Percentiles rank a stretch among this genome's conserved stretches.
Evolutionary conservation across 2,329 filamentous ascomycete species (phyloP).

Genomic region (Diplodia intermedia): DNA sequence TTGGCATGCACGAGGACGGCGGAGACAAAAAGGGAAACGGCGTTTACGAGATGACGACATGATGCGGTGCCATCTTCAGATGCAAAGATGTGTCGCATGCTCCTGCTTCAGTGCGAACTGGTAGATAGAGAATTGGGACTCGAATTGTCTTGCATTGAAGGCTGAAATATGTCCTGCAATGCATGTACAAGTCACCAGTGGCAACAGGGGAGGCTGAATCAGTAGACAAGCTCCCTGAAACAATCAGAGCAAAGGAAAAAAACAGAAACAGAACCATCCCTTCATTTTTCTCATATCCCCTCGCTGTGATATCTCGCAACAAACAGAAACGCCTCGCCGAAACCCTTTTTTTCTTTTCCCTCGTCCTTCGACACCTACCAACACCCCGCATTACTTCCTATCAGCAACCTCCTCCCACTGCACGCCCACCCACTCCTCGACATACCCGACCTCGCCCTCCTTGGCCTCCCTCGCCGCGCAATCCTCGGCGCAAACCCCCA

Average conservation of each 20-base stretch:
- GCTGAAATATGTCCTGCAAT: constrained; percentile 12
- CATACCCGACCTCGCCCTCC: constrained; percentile 73
- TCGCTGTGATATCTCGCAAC: constrained; percentile 7
- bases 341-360: not conserved
- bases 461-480: constrained; percentile 68
- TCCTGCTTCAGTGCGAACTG: not conserved
- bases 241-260: not conserved
- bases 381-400: constrained; percentile 25
- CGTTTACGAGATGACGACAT: constrained; percentile 19
- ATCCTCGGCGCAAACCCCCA: constrained; percentile 83
- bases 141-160: not conserved
- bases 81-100: not conserved
- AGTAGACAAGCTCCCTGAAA: not conserved
- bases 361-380: not conserved
- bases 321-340: not conserved
- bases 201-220: not conserved
- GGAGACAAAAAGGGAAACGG: constrained; percentile 8
- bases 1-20: not conserved
- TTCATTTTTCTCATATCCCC: constrained; percentile 1
- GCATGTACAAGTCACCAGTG: not conserved
- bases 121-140: not conserved
- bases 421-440: constrained; percentile 97
- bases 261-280: constrained; percentile 9
- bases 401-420: constrained; percentile 84
- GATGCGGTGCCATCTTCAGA: constrained; percentile 1